Base-by-base conservation (phyloP, 805 yeast species). In the Lipomyces sp. region DNA sequence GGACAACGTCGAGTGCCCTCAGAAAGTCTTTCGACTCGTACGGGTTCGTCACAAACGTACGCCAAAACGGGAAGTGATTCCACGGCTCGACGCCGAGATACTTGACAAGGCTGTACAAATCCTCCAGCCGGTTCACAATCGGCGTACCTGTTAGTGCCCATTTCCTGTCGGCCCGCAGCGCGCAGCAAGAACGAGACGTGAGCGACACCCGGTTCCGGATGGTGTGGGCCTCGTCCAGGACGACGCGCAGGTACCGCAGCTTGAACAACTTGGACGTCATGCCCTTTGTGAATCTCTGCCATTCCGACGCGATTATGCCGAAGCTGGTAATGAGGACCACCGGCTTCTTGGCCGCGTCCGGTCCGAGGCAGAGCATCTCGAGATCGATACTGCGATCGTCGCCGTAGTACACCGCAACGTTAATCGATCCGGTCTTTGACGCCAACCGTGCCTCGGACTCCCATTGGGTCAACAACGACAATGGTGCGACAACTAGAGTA, bases 61-160 rank as follows among this genome's bases (percentile, higher is more conserved):
- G 84, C 98, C 98, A 91, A 56, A 84, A 83, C 0, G 86, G 75
- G 49, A 85, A 81, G 59, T 84, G 84, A 35, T 82, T 74, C 97
- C 97, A 91, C 0, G 98, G 98, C 59, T 86, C 87, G n/a, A 90
- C 68, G 38, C 81, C 74, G 42, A 91, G 68, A 61, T 83, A 91
- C 58, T 81, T 80, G 16, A 89, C 78, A 43, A 89, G 68, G 4
- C 95, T 83, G 63, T 78, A 90, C 41, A 91, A 68, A 65, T 91
- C 98, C 65, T 91, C 97, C 8, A 91, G 71, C 55, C 90, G 71
- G 66, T 90, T 90, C 35, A 89, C 84, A 26, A 90, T 86, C 0
- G 98, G 97, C 0, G 98, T 90, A 6, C 98, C 98, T 0, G 97
- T 88, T 41, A 91, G 71, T 2, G 84, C 74, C 98, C 98, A 90